Evolutionary conservation across 2,329 filamentous ascomycete genomes (phyloP), one percentile per base, ranked within the genome.

Genomic region (Coleophoma cylindrospora): DNA sequence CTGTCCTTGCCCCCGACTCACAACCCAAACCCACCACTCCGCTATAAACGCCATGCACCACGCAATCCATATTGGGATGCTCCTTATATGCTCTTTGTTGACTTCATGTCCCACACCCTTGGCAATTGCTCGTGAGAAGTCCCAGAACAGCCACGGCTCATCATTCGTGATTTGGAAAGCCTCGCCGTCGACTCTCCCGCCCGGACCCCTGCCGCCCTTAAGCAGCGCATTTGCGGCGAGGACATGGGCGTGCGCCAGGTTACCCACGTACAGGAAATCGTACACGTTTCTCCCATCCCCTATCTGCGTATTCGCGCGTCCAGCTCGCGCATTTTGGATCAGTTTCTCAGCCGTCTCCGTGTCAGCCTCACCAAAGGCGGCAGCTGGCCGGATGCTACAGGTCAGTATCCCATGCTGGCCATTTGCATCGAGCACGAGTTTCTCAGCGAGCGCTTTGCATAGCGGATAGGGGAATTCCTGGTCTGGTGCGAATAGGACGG

Each of bases 181-280:
- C 38, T 57, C 41, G 3, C 53, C 57, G 32, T 48, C 54, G 2
- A 52, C 54, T 8, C 37, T 34, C 41, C 40, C 32, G 19, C 4
- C 49, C 33, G 17, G 40, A 6, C 3, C 14, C 4, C 15, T 1
- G 4, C 44, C 15, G 7, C 40, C 33, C 27, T 13, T 15, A 22
- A 58, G 32, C 1, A 60, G 32, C 12, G 38, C 73, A 10, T 70
- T 65, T 0, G 72, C 69, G 2, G 73, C 74, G 12, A 79, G 68
- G 45, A 79, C 63, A 54, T 80, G 76, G 0, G 71, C 75, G 56
- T 76, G 69, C 2, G 73, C 73, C 13, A 76, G 69, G 58, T 79
- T 79, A 38, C 67, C 73, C 41, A 76, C 71, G 56, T 77, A 77
- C 36, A 74, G 76, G 54, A 75, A 77, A 61, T 79, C 75, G 64